phyloP scores from a whole-genome alignment of 495 filamentous ascomycete species.

The Lasiosphaeria ovina region DNA sequence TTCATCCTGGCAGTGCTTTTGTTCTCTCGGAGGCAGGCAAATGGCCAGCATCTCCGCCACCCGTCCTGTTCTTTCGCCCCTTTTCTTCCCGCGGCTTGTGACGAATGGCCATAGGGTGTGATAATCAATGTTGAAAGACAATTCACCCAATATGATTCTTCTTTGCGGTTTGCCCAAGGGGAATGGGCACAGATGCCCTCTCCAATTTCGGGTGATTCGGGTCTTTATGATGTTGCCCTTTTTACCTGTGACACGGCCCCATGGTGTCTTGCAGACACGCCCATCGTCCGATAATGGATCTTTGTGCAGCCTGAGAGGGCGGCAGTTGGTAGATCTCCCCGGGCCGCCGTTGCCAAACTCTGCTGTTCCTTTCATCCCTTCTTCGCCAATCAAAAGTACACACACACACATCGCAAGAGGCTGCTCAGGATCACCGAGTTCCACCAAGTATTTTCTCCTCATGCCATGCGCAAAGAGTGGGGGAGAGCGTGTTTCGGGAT shows the following conservation, averaged over 20 bases:
- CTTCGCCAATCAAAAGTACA: neutral
- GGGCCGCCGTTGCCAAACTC: slow-evolving; percentile 19
- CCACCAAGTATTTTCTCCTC: too few relatives aligned
- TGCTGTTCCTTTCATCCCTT: neutral
- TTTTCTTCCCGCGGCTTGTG: neutral
- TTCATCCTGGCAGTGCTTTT: neutral
- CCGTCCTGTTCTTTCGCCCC: neutral
- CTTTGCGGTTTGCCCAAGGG: too few relatives aligned
- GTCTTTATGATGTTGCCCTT: neutral
- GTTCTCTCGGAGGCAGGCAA: neutral
- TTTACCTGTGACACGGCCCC: neutral
- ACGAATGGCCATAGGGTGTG: too few relatives aligned
- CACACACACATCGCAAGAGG: too few relatives aligned
- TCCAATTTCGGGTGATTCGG: neutral
- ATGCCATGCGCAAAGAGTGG: too few relatives aligned
- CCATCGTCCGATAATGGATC: slow-evolving; percentile 9
- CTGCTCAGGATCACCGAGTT: too few relatives aligned
- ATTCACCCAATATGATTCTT: too few relatives aligned
- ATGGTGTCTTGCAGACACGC: neutral
- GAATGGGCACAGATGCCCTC: too few relatives aligned
- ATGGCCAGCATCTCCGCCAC: too few relatives aligned
- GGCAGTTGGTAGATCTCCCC: slow-evolving; percentile 17
- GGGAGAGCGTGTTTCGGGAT: too few relatives aligned
- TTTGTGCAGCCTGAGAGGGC: slow-evolving; percentile 10
- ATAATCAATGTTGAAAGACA: too few relatives aligned